These are phyloP conservation scores for Grosmannia huntii DNA, from an alignment of 2,329 filamentous ascomycete species.

Conservation along the genomic window DNA sequence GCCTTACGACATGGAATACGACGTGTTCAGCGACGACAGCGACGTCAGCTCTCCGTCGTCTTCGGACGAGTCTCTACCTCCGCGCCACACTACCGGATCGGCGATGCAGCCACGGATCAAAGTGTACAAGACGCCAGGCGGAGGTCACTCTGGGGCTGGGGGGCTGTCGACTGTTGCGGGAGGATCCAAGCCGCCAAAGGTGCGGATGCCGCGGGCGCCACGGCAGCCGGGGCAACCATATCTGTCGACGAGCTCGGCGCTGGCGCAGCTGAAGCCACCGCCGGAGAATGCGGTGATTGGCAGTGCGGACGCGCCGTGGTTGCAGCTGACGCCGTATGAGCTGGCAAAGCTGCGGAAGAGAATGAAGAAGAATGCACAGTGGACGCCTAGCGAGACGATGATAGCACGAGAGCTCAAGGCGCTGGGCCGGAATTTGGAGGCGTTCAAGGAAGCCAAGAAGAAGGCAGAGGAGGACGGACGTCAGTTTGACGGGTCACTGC, in stretches of 20 bases:
- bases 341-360: slow-evolving; percentile 60
- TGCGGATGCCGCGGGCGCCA: slow-evolving; percentile 19
- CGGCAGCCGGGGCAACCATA: slow-evolving; percentile 13
- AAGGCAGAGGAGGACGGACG: slow-evolving; percentile 53
- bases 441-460: slow-evolving; percentile 47
- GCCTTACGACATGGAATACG: slow-evolving; percentile 52
- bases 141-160: neutral
- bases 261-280: slow-evolving; percentile 39
- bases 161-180: neutral
- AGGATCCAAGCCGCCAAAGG: slow-evolving; percentile 31
- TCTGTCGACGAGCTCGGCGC: slow-evolving; percentile 25
- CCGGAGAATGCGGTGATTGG: slow-evolving; percentile 46
- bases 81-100: slow-evolving; percentile 17
- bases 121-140: slow-evolving; percentile 22
- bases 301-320: slow-evolving; percentile 49
- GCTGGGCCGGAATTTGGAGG: slow-evolving; percentile 53
- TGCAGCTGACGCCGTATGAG: slow-evolving; percentile 52
- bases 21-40: slow-evolving; percentile 39
- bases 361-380: slow-evolving; percentile 87
- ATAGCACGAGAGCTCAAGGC: slow-evolving; percentile 64
- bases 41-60: slow-evolving; percentile 20
- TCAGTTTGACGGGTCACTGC: slow-evolving; percentile 38
- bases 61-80: slow-evolving; percentile 25
- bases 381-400: slow-evolving; percentile 78
- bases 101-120: slow-evolving; percentile 33